A percentile compares a stretch with the other conserved stretches of the same genome.
phyloP scores from a whole-genome alignment of 495 filamentous ascomycete species.

The Penicillium daleae region DNA sequence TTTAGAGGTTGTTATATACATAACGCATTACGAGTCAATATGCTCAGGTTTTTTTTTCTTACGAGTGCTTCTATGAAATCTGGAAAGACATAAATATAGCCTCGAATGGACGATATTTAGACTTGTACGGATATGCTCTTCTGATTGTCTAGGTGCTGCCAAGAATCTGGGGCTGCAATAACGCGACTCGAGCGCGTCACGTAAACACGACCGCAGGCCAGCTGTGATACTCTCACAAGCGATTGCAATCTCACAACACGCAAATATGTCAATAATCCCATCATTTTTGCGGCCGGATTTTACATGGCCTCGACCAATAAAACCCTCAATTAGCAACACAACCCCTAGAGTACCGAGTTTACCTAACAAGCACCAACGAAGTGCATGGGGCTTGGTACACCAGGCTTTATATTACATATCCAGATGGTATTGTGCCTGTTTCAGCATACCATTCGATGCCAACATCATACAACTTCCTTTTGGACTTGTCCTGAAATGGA shows the following conservation, averaged over 20 bases:
- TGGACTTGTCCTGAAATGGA: slow-evolving; percentile 46
- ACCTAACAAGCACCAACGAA: slow-evolving; percentile 11
- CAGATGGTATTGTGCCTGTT: slow-evolving; percentile 33
- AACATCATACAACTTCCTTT: slow-evolving; percentile 37
- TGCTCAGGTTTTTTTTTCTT: not conserved
- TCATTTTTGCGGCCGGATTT: not conserved
- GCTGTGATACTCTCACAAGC: not conserved
- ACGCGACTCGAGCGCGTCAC: not conserved
- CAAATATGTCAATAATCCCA: not conserved
- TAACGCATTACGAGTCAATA: slow-evolving; percentile 20
- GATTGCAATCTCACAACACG: not conserved
- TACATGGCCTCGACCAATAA: not conserved
- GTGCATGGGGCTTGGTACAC: slow-evolving; percentile 31
- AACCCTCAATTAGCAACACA: not conserved
- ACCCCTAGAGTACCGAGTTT: slow-evolving; percentile 4
- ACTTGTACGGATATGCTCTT: not conserved
- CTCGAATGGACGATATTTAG: not conserved
- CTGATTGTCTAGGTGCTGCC: not conserved
- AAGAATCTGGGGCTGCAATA: not conserved
- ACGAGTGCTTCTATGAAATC: not conserved
- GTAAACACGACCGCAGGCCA: not conserved
- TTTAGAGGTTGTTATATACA: slow-evolving; percentile 14
- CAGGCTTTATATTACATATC: slow-evolving; percentile 27
- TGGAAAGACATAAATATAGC: not conserved
- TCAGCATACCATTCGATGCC: slow-evolving; percentile 23